These are phyloP conservation scores for Debaryomycetaceae sp. DNA, from an alignment of 1,139 yeast genomes.

Conservation along the genomic window DNA sequence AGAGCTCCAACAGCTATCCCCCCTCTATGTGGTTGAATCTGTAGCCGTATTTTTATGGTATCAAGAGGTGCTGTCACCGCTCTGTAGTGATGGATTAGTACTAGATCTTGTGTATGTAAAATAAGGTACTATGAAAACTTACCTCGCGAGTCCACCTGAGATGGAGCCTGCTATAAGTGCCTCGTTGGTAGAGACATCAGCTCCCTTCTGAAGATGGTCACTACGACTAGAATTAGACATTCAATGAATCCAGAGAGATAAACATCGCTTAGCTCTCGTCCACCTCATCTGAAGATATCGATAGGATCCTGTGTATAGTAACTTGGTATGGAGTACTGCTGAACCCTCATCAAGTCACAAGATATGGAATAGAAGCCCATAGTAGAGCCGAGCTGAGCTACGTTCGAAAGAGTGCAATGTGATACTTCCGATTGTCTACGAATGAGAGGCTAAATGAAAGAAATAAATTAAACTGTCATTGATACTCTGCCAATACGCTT, in stretches of 20 bases:
- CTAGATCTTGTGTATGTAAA: conserved; percentile 16
- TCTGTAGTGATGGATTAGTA: conserved; percentile 24
- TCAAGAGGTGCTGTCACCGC: conserved; percentile 87
- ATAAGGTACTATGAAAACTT: conserved; percentile 11
- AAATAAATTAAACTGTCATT: not conserved
- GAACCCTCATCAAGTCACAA: too few species aligned
- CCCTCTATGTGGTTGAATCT: conserved; percentile 17
- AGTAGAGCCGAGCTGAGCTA: too few species aligned
- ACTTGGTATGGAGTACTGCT: too few species aligned
- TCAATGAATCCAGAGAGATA: not conserved
- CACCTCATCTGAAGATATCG: not conserved
- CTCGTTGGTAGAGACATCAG: conserved; percentile 40
- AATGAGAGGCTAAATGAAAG: not conserved
- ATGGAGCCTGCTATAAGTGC: conserved; percentile 65
- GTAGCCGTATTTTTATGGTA: conserved; percentile 81
- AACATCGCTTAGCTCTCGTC: not conserved
- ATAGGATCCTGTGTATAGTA: not conserved
- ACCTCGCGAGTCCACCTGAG: conserved; percentile 66
- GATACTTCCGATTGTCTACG: too few species aligned
- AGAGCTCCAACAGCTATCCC: conserved; percentile 8
- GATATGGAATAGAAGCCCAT: too few species aligned
- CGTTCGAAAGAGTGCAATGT: too few species aligned
- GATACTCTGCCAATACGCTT: conserved; percentile 19
- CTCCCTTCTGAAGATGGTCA: conserved; percentile 54
- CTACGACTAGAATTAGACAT: conserved; percentile 12